Conservation (phyloP, 352 stramenopile genomes). For the Blastocystis sp. region DNA sequence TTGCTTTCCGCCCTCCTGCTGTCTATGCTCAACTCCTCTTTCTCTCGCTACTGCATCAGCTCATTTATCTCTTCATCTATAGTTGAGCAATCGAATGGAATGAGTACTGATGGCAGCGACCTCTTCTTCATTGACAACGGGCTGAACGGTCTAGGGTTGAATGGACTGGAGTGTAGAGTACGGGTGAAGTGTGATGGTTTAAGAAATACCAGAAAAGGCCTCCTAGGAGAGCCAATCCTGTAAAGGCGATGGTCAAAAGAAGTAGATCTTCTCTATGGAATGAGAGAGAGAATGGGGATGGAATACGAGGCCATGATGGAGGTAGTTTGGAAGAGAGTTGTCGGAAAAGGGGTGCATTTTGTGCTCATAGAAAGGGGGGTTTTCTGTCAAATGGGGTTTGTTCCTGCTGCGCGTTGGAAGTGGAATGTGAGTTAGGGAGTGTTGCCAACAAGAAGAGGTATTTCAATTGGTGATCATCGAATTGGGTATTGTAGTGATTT, state of each 20-base stretch:
- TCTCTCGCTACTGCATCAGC: constrained; percentile 7
- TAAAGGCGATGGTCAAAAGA: constrained; percentile 34
- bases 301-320: neutral
- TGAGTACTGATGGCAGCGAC: constrained; percentile 13
- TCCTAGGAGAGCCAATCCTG: constrained; percentile 24
- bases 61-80: constrained; percentile 56
- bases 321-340: neutral
- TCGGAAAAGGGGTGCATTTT: too few species aligned
- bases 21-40: neutral
- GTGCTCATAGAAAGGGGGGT: too few species aligned
- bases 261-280: constrained; percentile 30
- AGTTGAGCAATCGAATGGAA: neutral
- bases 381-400: too few species aligned
- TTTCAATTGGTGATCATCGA: too few species aligned
- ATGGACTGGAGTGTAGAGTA: neutral
- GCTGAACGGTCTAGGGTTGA: neutral
- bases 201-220: constrained; percentile 36
- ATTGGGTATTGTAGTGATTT: too few species aligned
- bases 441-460: too few species aligned
- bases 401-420: too few species aligned
- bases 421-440: too few species aligned
- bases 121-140: constrained; percentile 9
- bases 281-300: neutral
- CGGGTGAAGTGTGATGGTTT: neutral
- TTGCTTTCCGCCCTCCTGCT: constrained; percentile 16